A percentile compares a stretch with the other conserved stretches of the same genome.
These are phyloP conservation scores for Hyphopichia fennica DNA, from an alignment of 1,139 yeast genomes.

Conservation along the genomic window DNA sequence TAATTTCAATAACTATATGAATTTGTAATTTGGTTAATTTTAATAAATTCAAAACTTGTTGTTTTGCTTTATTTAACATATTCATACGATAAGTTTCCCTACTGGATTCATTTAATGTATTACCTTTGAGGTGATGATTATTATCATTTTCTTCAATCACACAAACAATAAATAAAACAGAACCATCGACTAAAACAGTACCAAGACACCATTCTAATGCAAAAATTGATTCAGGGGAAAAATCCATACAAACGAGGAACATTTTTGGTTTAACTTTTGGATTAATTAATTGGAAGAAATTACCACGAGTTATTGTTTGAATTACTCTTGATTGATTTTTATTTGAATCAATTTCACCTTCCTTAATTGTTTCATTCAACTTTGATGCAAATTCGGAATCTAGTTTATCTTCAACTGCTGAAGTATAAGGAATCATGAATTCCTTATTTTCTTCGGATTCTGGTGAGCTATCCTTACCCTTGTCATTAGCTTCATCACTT, in stretches of 20 bases:
- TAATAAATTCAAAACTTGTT: conserved; percentile 56
- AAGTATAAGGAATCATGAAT: conserved; percentile 64
- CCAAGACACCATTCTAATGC: conserved; percentile 93
- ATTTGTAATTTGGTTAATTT: conserved; percentile 73
- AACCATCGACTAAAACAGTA: conserved; percentile 80
- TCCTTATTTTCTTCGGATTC: conserved; percentile 14
- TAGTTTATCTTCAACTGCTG: conserved; percentile 67
- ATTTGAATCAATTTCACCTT: conserved; percentile 64
- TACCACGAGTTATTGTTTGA: conserved; percentile 72
- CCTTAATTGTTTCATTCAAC: conserved; percentile 57
- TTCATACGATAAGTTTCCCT: conserved; percentile 53
- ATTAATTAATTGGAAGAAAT: conserved; percentile 55
- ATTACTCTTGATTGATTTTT: conserved; percentile 55
- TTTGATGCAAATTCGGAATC: conserved; percentile 65
- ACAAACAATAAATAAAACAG: conserved; percentile 76
- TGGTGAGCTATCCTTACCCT: conserved; percentile 13
- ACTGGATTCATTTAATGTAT: conserved; percentile 39
- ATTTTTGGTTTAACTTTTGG: conserved; percentile 61
- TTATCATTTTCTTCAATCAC: conserved; percentile 69
- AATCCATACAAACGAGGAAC: conserved; percentile 76
- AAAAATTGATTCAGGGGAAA: conserved; percentile 80
- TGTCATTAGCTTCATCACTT: conserved; percentile 6
- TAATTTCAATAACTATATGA: conserved; percentile 72
- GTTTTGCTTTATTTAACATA: conserved; percentile 63
- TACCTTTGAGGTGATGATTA: conserved; percentile 46